phyloP scores from a whole-genome alignment of 495 filamentous ascomycete genomes.

The Penicillium chermesinum region DNA sequence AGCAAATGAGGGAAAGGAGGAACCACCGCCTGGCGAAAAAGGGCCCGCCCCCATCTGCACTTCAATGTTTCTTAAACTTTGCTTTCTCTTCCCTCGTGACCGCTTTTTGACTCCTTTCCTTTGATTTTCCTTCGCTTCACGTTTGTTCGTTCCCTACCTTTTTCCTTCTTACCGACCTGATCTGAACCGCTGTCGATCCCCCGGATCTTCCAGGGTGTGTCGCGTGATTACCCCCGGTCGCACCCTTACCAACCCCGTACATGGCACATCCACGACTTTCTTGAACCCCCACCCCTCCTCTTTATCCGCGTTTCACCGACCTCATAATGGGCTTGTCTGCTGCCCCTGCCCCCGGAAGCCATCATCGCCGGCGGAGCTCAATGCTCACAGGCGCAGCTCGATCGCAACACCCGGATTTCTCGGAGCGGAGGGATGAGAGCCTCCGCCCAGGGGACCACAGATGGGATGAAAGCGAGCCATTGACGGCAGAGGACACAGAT shows the following conservation, averaged over 20 bases:
- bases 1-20: neutral
- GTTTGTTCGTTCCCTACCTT: slow-evolving; percentile 1
- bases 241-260: too few relatives aligned
- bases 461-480: slow-evolving; percentile 33
- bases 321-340: slow-evolving; percentile 30
- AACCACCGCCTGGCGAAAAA: slow-evolving; percentile 1
- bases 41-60: neutral
- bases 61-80: slow-evolving; percentile 8
- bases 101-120: slow-evolving; percentile 9
- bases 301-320: slow-evolving; percentile 8
- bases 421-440: slow-evolving; percentile 44
- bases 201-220: slow-evolving; percentile 6
- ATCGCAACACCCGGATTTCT: slow-evolving; percentile 35
- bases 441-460: slow-evolving; percentile 27
- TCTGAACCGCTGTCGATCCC: slow-evolving; percentile 3
- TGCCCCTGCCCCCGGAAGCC: slow-evolving; percentile 31
- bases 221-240: slow-evolving; percentile 25
- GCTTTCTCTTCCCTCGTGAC: slow-evolving; percentile 5
- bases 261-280: slow-evolving; percentile 12
- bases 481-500: slow-evolving; percentile 38
- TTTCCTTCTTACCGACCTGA: neutral
- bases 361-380: slow-evolving; percentile 58
- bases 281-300: slow-evolving; percentile 8
- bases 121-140: slow-evolving; percentile 2
- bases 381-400: slow-evolving; percentile 42